These are phyloP conservation scores for Waitea zeae DNA, from an alignment of 1,284 basidiomycete genomes.

Conservation along the genomic window DNA sequence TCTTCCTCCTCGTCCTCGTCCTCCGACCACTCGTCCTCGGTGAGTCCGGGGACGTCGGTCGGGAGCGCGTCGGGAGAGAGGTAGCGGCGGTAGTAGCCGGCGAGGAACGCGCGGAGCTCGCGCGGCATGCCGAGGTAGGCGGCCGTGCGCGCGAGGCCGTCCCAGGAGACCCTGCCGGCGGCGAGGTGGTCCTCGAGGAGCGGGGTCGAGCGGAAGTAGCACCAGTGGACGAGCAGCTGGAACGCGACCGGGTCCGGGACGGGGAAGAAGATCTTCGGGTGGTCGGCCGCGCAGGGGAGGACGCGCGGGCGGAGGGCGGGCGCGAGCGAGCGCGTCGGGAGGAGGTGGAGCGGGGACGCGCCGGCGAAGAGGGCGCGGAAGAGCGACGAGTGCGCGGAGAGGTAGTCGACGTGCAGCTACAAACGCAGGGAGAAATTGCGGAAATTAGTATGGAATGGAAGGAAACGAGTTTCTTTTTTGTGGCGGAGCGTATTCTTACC, in stretches of 20 bases:
- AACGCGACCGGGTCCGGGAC: conserved; percentile 60
- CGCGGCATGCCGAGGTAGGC: conserved; percentile 57
- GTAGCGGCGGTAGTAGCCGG: not conserved
- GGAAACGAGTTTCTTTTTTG: conserved; percentile 5
- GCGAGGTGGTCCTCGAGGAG: conserved; percentile 44
- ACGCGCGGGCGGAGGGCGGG: conserved; percentile 38
- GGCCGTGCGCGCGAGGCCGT: conserved; percentile 64
- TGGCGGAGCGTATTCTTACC: conserved; percentile 19
- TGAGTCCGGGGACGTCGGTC: not conserved
- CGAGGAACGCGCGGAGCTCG: conserved; percentile 50
- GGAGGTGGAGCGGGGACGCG: conserved; percentile 38
- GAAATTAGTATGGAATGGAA: too few species aligned
- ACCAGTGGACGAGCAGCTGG: conserved; percentile 56
- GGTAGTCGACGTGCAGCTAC: conserved; percentile 56
- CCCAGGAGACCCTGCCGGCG: conserved; percentile 48
- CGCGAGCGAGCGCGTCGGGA: conserved; percentile 15
- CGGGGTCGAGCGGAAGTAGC: conserved; percentile 53
- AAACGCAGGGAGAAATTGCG: too few species aligned
- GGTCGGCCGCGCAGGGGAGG: conserved; percentile 38
- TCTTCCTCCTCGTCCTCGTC: too few species aligned
- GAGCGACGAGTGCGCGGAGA: conserved; percentile 56
- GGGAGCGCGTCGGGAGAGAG: not conserved
- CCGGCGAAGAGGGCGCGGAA: conserved; percentile 52
- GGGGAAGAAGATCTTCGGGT: conserved; percentile 57
- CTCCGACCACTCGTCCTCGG: not conserved